These are phyloP conservation scores for Periconia sp. DNA, from an alignment of 2,329 filamentous ascomycete genomes.

Conservation along the genomic window DNA sequence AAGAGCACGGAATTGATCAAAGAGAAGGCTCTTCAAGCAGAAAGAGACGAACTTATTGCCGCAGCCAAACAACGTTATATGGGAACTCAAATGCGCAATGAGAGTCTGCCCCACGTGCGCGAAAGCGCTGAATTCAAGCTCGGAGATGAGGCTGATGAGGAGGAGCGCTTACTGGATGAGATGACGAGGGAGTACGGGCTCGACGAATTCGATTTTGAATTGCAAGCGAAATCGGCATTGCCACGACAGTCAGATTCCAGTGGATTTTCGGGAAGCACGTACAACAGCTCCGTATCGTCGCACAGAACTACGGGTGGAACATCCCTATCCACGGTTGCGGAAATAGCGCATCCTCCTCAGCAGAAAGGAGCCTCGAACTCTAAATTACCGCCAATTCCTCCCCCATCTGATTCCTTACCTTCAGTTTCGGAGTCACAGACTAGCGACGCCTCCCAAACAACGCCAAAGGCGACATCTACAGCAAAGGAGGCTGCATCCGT, in stretches of 20 bases:
- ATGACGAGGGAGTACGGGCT: conserved; percentile 82
- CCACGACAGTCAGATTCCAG: conserved; percentile 83
- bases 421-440: conserved; percentile 33
- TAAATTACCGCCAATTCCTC: conserved; percentile 27
- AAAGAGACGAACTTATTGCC: conserved; percentile 67
- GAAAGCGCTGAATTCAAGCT: conserved; percentile 40
- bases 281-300: conserved; percentile 76
- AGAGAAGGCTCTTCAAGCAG: conserved; percentile 72
- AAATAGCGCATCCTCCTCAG: conserved; percentile 53
- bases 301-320: conserved; percentile 70
- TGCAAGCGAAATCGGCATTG: conserved; percentile 66
- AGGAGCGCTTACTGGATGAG: conserved; percentile 69
- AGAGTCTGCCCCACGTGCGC: conserved; percentile 46
- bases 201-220: conserved; percentile 77
- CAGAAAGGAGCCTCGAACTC: conserved; percentile 35
- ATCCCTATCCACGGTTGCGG: conserved; percentile 71
- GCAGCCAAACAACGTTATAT: conserved; percentile 63
- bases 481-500: conserved; percentile 53
- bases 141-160: conserved; percentile 49
- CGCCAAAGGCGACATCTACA: conserved; percentile 27
- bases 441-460: conserved; percentile 27
- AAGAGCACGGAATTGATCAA: conserved; percentile 74
- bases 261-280: conserved; percentile 73
- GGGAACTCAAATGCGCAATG: conserved; percentile 46
- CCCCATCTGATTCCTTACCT: conserved; percentile 33